A percentile compares a stretch with the other conserved stretches of the same genome.
Evolutionary conservation across 139 green algal genomes (phyloP).

Genomic region (Nannochloris sp.): DNA sequence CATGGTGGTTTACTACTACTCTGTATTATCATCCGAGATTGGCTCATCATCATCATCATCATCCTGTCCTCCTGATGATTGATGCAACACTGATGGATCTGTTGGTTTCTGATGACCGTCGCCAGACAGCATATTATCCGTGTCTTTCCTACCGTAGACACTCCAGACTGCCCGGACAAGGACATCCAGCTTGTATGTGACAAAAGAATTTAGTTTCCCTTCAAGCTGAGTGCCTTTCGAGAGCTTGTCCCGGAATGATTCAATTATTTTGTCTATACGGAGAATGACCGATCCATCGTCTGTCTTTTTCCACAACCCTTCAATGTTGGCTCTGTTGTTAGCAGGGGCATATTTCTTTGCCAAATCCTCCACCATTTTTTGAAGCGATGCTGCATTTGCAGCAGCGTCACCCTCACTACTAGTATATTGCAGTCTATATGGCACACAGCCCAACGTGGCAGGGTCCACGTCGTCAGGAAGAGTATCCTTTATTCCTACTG

Average conservation of each 20-base stretch:
- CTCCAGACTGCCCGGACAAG: slow-evolving; percentile 10
- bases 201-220: slow-evolving; percentile 6
- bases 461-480: slow-evolving; percentile 21
- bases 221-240: not conserved
- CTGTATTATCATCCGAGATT: no score
- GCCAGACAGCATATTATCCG: no score
- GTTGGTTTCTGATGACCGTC: no score
- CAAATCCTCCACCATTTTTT: slow-evolving; percentile 22
- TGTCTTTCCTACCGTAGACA: slow-evolving; percentile 4
- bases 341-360: slow-evolving; percentile 24
- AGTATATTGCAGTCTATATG: slow-evolving; percentile 20
- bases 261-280: slow-evolving; percentile 26
- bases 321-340: slow-evolving; percentile 16
- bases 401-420: not conserved
- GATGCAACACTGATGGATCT: no score
- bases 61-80: no score
- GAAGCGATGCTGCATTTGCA: not conserved
- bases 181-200: slow-evolving; percentile 4
- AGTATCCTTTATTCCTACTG: slow-evolving; percentile 2
- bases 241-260: slow-evolving; percentile 7
- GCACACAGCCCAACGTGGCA: slow-evolving; percentile 17
- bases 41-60: no score
- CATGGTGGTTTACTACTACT: no score
- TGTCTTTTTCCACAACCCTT: slow-evolving; percentile 14
- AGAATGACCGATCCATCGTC: slow-evolving; percentile 10